phyloP scores from a whole-genome alignment of 371 early-diverging fungal genomes.

The Apophysomyces elegans region DNA sequence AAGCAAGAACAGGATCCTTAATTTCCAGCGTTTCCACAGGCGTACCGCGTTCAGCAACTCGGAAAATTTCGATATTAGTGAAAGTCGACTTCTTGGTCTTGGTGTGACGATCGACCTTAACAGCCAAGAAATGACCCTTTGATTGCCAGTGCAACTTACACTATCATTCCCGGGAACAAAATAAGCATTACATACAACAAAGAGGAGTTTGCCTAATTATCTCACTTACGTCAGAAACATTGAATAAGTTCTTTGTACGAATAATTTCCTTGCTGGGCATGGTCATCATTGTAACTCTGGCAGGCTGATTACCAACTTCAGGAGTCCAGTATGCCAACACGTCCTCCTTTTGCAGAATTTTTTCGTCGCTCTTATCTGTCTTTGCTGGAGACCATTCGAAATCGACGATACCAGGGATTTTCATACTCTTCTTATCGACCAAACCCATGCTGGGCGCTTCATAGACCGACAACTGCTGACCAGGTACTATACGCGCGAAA shows the following conservation, averaged over 20 bases:
- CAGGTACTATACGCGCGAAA: constrained; percentile 89
- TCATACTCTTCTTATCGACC: constrained; percentile 92
- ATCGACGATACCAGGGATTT: constrained; percentile 85
- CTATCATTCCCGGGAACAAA: constrained; percentile 11
- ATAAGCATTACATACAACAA: constrained; percentile 1
- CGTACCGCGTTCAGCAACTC: constrained; percentile 87
- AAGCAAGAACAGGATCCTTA: constrained; percentile 78
- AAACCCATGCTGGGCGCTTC: constrained; percentile 93
- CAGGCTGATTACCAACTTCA: constrained; percentile 94
- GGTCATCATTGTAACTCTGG: constrained; percentile 88
- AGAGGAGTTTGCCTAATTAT: background rate
- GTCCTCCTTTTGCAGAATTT: constrained; percentile 59
- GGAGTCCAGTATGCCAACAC: constrained; percentile 95
- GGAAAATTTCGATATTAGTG: constrained; percentile 95
- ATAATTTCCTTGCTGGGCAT: constrained; percentile 85
- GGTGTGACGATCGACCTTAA: constrained; percentile 89
- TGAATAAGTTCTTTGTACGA: constrained; percentile 97
- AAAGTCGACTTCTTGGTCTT: constrained; percentile 92
- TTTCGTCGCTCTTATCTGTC: constrained; percentile 42
- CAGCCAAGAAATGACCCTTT: constrained; percentile 87
- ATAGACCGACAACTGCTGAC: constrained; percentile 84
- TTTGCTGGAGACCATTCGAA: constrained; percentile 90
- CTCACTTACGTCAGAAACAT: constrained; percentile 71
- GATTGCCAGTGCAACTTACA: constrained; percentile 94
- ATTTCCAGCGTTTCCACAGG: constrained; percentile 96